Conservation (phyloP, 805 yeast species). For the Lipomyces chichibuensis region DNA sequence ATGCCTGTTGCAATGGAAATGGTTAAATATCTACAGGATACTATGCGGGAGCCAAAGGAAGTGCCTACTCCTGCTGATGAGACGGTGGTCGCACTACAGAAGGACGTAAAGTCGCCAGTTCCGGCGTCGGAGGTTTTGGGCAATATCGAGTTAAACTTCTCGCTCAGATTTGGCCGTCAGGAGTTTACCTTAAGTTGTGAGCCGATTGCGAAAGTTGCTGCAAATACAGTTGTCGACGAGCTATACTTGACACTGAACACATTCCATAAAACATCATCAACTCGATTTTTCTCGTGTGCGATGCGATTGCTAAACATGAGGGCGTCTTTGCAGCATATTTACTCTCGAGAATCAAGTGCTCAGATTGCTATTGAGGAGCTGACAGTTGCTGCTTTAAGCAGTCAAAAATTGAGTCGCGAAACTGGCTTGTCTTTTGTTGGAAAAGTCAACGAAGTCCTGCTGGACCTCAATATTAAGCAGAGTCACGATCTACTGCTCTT, state of each 20-base stretch:
- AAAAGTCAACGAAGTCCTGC: slow-evolving; percentile 56
- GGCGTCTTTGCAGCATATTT: slow-evolving; percentile 83
- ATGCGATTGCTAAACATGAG: slow-evolving; percentile 58
- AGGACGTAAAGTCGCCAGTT: not conserved
- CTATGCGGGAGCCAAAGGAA: slow-evolving; percentile 45
- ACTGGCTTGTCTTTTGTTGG: slow-evolving; percentile 46
- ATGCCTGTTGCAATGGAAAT: slow-evolving; percentile 76
- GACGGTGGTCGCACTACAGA: not conserved
- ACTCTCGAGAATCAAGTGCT: slow-evolving; percentile 87
- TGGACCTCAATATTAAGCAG: slow-evolving; percentile 78
- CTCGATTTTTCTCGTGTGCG: slow-evolving; percentile 49
- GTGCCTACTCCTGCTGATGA: not conserved
- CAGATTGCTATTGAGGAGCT: slow-evolving; percentile 56
- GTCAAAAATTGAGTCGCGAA: slow-evolving; percentile 8
- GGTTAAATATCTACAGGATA: slow-evolving; percentile 52
- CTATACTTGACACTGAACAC: slow-evolving; percentile 63
- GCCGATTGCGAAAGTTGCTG: slow-evolving; percentile 91
- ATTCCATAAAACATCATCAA: slow-evolving; percentile 43
- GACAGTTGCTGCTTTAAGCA: slow-evolving; percentile 38
- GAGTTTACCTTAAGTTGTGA: slow-evolving; percentile 81
- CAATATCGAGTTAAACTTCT: slow-evolving; percentile 63
- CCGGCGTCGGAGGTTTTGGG: slow-evolving; percentile 46
- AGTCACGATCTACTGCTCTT: slow-evolving; percentile 84
- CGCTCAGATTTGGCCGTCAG: slow-evolving; percentile 71
- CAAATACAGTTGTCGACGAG: slow-evolving; percentile 73